These are phyloP conservation scores for Aspergillus nomiae DNA, from an alignment of 2,329 filamentous ascomycete genomes.

Conservation along the genomic window DNA sequence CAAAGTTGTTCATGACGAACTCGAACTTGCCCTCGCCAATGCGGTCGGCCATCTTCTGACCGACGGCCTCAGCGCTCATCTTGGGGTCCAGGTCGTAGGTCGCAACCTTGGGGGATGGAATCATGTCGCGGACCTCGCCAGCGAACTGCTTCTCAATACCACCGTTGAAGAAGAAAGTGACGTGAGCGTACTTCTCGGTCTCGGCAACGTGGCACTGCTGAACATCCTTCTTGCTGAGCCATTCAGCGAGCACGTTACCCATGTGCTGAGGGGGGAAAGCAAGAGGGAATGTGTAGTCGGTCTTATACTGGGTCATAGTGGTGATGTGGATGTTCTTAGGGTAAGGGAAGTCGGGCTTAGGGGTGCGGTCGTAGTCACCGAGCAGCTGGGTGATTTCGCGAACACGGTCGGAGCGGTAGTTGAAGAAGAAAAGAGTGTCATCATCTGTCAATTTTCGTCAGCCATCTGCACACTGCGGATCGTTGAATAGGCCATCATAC, in stretches of 20 bases:
- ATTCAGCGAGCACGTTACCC: slow-evolving; percentile 98
- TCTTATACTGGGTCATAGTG: slow-evolving; percentile 99
- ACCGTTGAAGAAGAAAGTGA: slow-evolving; percentile 99
- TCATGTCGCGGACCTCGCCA: slow-evolving; percentile 88
- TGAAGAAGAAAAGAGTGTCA: slow-evolving; percentile 99
- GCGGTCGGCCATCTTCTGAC: slow-evolving; percentile 84
- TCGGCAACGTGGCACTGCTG: slow-evolving; percentile 97
- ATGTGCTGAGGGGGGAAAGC: slow-evolving; percentile 94
- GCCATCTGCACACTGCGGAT: slow-evolving; percentile 2
- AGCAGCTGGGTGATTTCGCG: slow-evolving; percentile 95
- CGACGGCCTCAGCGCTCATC: slow-evolving; percentile 92
- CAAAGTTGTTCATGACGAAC: slow-evolving; percentile 99
- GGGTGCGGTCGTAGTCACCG: slow-evolving; percentile 88
- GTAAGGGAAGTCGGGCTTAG: slow-evolving; percentile 87
- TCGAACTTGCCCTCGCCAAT: slow-evolving; percentile 84
- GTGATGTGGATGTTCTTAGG: slow-evolving; percentile 84
- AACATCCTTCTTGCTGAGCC: slow-evolving; percentile 83
- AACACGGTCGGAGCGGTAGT: slow-evolving; percentile 97
- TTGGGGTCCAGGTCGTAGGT: slow-evolving; percentile 94
- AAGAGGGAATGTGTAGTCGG: slow-evolving; percentile 85
- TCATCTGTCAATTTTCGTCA: slow-evolving; percentile 60
- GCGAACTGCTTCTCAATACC: slow-evolving; percentile 96
- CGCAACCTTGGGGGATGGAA: slow-evolving; percentile 89
- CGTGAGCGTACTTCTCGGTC: slow-evolving; percentile 99
- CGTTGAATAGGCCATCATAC: slow-evolving; percentile 46